These are phyloP conservation scores for Boechera divaricarpa DNA, from an alignment of 345 rosid genomes.

Conservation along the genomic window DNA sequence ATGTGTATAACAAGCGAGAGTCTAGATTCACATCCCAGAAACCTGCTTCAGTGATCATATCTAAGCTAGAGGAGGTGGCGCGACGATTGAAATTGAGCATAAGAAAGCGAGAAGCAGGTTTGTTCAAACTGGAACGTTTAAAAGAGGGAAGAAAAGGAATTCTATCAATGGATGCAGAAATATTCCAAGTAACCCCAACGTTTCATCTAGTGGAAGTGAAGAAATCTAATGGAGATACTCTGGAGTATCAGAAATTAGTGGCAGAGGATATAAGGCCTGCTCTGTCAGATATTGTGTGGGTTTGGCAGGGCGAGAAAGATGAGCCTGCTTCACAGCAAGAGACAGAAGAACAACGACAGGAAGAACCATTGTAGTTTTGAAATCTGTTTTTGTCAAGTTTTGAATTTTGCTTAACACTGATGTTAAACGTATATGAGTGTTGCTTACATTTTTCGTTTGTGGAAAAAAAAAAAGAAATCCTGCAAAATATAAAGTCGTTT, in stretches of 20 bases:
- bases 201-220: slow-evolving; percentile 82
- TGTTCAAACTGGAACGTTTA: slow-evolving; percentile 65
- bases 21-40: slow-evolving; percentile 69
- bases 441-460: slow-evolving; percentile 37
- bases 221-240: slow-evolving; percentile 75
- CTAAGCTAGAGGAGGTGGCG: slow-evolving; percentile 69
- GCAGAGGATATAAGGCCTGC: slow-evolving; percentile 71
- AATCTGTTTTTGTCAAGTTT: slow-evolving; percentile 1
- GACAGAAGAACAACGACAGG: not conserved
- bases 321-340: slow-evolving; percentile 41
- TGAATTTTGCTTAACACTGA: slow-evolving; percentile 19
- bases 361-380: slow-evolving; percentile 28
- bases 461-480: not conserved
- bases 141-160: slow-evolving; percentile 76
- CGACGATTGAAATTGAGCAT: slow-evolving; percentile 61
- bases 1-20: slow-evolving; percentile 52
- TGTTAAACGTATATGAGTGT: slow-evolving; percentile 26
- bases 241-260: slow-evolving; percentile 70
- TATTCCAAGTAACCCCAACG: slow-evolving; percentile 68
- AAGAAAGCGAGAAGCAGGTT: slow-evolving; percentile 68
- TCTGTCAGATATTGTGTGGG: slow-evolving; percentile 78
- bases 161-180: slow-evolving; percentile 73
- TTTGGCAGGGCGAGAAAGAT: slow-evolving; percentile 77
- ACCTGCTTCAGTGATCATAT: slow-evolving; percentile 73
- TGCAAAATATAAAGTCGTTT: slow-evolving; percentile 31